phyloP scores from a whole-genome alignment of 768 basidiomycete genomes.

The Boletus eberwhitei region DNA sequence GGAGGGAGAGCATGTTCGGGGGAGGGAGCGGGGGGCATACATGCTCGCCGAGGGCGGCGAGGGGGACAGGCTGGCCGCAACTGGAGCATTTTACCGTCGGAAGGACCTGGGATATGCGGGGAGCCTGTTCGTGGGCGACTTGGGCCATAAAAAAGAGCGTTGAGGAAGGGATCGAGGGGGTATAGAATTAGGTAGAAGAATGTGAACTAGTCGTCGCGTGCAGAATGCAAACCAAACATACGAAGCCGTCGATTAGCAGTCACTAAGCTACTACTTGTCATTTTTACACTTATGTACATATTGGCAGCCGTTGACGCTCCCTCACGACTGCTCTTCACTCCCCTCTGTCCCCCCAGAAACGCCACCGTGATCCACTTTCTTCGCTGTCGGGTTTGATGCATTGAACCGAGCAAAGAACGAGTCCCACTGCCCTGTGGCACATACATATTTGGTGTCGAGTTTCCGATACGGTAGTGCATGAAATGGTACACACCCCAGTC shows the following conservation, averaged over 20 bases:
- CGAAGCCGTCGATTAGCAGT: conserved; percentile 10
- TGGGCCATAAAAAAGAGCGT: conserved; percentile 29
- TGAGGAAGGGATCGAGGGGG: conserved; percentile 11
- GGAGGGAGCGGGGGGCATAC: conserved; percentile 57
- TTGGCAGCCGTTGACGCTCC: background rate
- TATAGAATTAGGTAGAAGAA: conserved; percentile 23
- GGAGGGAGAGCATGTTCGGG: conserved; percentile 35
- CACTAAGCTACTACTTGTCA: background rate
- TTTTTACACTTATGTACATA: conserved; percentile 21
- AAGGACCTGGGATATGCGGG: conserved; percentile 58
- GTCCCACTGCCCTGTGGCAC: conserved; percentile 70
- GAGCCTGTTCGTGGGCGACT: conserved; percentile 12
- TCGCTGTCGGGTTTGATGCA: conserved; percentile 3
- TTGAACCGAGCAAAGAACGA: conserved; percentile 69
- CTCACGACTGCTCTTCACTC: background rate
- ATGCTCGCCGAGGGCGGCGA: conserved; percentile 75
- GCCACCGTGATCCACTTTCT: background rate
- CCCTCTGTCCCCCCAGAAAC: background rate
- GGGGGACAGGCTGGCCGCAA: conserved; percentile 67
- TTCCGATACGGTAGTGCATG: background rate
- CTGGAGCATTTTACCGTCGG: conserved; percentile 84
- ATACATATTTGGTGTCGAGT: background rate
- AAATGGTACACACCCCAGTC: conserved; percentile 67
- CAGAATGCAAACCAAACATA: background rate
- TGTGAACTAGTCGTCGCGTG: conserved; percentile 7